Evolutionary conservation across 805 yeast species (phyloP), one percentile per base, ranked within the genome.

Genomic region (Maudiozyma saulgeensis): DNA sequence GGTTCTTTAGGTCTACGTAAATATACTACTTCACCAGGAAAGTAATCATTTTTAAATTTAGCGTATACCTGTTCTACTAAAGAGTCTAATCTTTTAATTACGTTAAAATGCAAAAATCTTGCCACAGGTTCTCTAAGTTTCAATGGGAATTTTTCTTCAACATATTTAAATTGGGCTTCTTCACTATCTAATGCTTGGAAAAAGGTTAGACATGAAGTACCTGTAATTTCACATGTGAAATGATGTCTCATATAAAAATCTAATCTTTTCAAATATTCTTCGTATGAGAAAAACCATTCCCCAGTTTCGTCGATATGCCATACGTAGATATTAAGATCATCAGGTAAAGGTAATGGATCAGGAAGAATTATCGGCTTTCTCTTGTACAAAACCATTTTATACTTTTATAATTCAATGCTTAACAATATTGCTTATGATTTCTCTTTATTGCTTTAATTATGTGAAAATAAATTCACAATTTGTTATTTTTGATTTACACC

Each of bases 201-300:
- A 64, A 78, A 93, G 0, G 96, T 87, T 50, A 91, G 74, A 59
- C 95, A 84, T 16, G 96, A 84, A 59, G 88, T 87, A 13, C 99
- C 99, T 0, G 97, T 87, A 45, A 91, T 84, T 68, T 93, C 99
- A 70, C 98, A 93, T 12, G 89, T 93, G 68, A 93, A 93, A 64
- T 87, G 86, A 56, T 80, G 81, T 46, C 78, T 74, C 51, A 76
- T 76, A 64, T 85, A 86, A 66, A 83, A 85, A 63, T 85, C 88
- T 72, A 85, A 68, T 49, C 91, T 69, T 21, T 68, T 68, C 45
- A 93, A 69, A 59, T 87, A 91, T 9, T 82, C 88, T 48, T 84
- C 87, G 64, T 93, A 91, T 6, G 73, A 71, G 13, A 71, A 56
- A 64, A 89, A 93, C 88, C 95, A 91, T 70, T 91, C 99, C 47